These are phyloP conservation scores for Zancudomyces culisetae DNA, from an alignment of 371 early-diverging fungal species.

Conservation along the genomic window DNA sequence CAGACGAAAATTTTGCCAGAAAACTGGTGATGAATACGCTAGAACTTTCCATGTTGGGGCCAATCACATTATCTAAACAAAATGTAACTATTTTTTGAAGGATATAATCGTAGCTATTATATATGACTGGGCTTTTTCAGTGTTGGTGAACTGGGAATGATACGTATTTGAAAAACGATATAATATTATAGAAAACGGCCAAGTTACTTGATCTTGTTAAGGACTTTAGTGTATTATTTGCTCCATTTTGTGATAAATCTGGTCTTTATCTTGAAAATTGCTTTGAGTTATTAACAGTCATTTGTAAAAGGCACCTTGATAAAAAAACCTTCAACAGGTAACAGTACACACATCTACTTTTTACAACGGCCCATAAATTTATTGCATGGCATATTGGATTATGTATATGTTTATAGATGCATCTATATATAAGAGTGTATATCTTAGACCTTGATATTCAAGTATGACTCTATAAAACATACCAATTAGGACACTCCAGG, in stretches of 20 bases:
- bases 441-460: background rate
- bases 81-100: background rate
- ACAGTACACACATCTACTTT: background rate
- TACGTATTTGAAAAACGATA: background rate
- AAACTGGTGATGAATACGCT: too few species aligned
- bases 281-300: background rate
- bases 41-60: background rate
- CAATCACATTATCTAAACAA: background rate
- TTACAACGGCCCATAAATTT: background rate
- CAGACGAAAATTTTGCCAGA: too few species aligned
- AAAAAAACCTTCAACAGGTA: background rate
- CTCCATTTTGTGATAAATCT: background rate
- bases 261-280: background rate
- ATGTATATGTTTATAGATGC: background rate
- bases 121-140: too few species aligned
- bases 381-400: background rate
- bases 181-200: background rate
- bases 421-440: background rate
- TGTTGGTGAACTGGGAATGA: too few species aligned
- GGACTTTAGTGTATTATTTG: background rate
- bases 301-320: background rate
- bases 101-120: background rate
- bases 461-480: too few species aligned
- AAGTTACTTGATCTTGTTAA: background rate
- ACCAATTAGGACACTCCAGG: too few species aligned